Evolutionary conservation across 768 basidiomycete species (phyloP), one percentile per base, ranked within the genome.

Genomic region (Leucogyrophana mollusca): DNA sequence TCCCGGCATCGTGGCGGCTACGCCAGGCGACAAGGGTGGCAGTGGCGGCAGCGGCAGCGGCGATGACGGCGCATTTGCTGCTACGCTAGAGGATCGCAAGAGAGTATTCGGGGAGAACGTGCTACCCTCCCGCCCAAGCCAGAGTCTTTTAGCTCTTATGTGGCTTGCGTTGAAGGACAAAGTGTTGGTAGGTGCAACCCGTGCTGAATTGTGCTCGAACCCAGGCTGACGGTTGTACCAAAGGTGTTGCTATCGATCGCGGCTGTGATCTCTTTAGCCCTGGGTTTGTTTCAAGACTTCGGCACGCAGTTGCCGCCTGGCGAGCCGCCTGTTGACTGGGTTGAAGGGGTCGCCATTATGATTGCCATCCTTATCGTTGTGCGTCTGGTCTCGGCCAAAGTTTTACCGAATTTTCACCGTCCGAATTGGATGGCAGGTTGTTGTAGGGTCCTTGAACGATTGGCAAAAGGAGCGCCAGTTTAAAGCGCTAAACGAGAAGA

Each of bases 391-490:
- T n/a, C 35, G n/a, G n/a, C n/a, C 18, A 16, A 3, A 3, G 35
- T 32, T 6, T 43, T 13, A 20, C 40, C 22, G 13, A 39, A 9
- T n/a, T 18, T 27, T 23, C 2, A 37, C 16, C 20, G 35, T 7
- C n/a, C 35, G n/a, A 13, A 30, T 30, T 13, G 27, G 13, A 7
- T 37, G 16, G 30, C 50, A 88, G 86, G 85, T 91, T 47, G 57
- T 92, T 34, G 95, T 99, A 46, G 95, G 95, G 23, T 93, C 94
- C 10, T 55, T 97, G 35, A 98, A 97, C 59, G 96, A 99, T 67
- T 99, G 90, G 87, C 94, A 97, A 67, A 98, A 98, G 67, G 96
- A 99, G 66, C 84, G 85, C 2, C 96, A 98, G 68, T 99, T 99
- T 73, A 83, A 86, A 57, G 75, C 73, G 16, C 78, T 99, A 34